Evolutionary conservation across 2,329 filamentous ascomycete species (phyloP).

Genomic region (Phyllachora maydis): DNA sequence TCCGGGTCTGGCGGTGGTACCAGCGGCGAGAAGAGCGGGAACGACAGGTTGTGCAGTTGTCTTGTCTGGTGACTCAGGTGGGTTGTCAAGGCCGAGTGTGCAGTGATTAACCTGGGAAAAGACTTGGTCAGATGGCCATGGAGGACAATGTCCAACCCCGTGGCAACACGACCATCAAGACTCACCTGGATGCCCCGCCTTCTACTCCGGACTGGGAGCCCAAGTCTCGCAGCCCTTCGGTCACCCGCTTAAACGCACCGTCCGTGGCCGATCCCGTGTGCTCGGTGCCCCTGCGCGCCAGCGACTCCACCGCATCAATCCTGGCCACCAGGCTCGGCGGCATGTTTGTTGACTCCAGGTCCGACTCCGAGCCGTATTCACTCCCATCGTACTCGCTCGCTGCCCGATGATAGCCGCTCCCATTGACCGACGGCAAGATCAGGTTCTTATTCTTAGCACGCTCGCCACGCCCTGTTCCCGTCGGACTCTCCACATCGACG

Average conservation of each 20-base stretch:
- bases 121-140: conserved; percentile 1
- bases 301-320: conserved; percentile 52
- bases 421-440: conserved; percentile 19
- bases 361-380: conserved; percentile 53
- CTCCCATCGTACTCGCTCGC: conserved; percentile 49
- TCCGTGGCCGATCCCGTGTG: conserved; percentile 43
- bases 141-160: no score
- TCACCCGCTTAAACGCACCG: conserved; percentile 46
- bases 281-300: conserved; percentile 45
- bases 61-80: conserved; percentile 59
- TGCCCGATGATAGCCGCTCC: conserved; percentile 26
- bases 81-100: conserved; percentile 53
- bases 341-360: conserved; percentile 48
- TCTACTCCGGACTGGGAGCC: conserved; percentile 54
- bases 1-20: conserved; percentile 40
- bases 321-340: conserved; percentile 43
- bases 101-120: conserved; percentile 46
- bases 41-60: conserved; percentile 52
- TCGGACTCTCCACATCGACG: conserved; percentile 17
- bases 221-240: conserved; percentile 49
- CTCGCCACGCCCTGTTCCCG: no score
- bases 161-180: conserved; percentile 1
- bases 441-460: conserved; percentile 19
- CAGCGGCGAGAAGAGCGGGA: conserved; percentile 49
- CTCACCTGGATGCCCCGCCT: conserved; percentile 48